Base-by-base conservation (phyloP, 2,329 filamentous ascomycete genomes). In the Didymella pomorum region DNA sequence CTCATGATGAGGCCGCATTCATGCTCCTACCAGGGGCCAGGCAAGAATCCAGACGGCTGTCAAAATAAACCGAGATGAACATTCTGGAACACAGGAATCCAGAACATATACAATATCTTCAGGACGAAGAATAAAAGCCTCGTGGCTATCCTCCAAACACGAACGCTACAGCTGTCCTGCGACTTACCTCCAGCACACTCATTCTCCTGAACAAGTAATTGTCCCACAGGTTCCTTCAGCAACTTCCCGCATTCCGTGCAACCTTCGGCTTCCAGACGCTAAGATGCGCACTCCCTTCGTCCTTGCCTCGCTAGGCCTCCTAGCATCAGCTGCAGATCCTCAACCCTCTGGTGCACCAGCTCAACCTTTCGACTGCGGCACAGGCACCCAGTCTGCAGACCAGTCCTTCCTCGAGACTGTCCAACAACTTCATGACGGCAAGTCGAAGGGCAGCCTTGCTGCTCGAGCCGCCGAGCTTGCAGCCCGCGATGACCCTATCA, bases 341-440 rank as follows among this genome's bases (percentile, higher is more conserved):
- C 57, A 64, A 25, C 53, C 60, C 23, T 37, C 59, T 23, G 33
- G 28, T 37, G 20, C 50, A 33, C 33, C 55, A 18, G 67, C 68
- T 63, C 71, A 72, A 43, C 73, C 75, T 57, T 81, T 81, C 63
- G 78, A 80, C 67, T 82, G 80, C 66, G 77, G 76, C 55, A 79
- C 78, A 46, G 65, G 74, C 52, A 67, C 69, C 16, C 68, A 75
- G 53, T 79, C 76, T 31, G 74, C 76, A 6, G 63, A 71, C 5
- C 68, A 79, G 20, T 46, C 50, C 58, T 80, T 79, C 68, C 70
- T 80, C 44, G 52, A 73, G 14, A 76, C 76, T 14, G 68, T 80
- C 59, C 59, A 71, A 21, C 61, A 66, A 18, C 72, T 81, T 21
- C 73, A 58, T 4, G 41, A 78, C 60, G 68, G 65, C 42, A 58